Base-by-base conservation (phyloP, 2,329 filamentous ascomycete species). In the Akanthomyces dipterigenus region DNA sequence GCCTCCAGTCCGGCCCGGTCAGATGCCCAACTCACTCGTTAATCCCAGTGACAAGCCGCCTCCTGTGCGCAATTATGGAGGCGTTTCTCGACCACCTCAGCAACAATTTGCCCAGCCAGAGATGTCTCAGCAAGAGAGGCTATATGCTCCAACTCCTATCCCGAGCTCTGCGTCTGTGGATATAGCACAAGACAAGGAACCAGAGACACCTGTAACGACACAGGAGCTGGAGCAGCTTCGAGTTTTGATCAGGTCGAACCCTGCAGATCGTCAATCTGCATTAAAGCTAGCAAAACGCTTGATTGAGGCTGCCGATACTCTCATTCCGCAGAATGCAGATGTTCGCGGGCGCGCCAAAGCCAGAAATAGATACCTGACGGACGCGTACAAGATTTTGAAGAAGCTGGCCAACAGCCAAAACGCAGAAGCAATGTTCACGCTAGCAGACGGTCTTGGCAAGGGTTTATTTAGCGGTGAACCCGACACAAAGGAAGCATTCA, bases 401-500 rank as follows among this genome's bases (percentile, higher is more conserved):
- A 97, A 96, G 73, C 81, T 98, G 11, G 86, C 88, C 8, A 83
- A 82, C 55, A 80, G 80, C 14, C 87, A 89, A 63, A 90, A 93
- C 68, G 76, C 86, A 0, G 92, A 96, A 9, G 93, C 93, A 34
- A 96, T 96, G 86, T 99, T 99, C 75, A 91, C 91, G 67, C 77
- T 96, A 57, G 95, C 93, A 22, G 95, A 98, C 72, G 91, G 89
- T 70, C 88, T 95, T 67, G 93, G 95, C 2, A 87, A 89, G 65
- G 93, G 93, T 5, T 76, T 85, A 9, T 83, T 98, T 24, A 91
- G 93, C 5, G 77, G 90, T 14, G 88, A 93, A 67, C 81, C 86
- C 0, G 93, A 98, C 68, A 85, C 89, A 57, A 96, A 96, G 70
- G 93, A 98, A 76, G 95, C 95, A 0, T 99, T 97, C 72, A 88